Evolutionary conservation across 306 rosid genomes (phyloP), one percentile per base, ranked within the genome.

Genomic region (Bauhinia variegata): DNA sequence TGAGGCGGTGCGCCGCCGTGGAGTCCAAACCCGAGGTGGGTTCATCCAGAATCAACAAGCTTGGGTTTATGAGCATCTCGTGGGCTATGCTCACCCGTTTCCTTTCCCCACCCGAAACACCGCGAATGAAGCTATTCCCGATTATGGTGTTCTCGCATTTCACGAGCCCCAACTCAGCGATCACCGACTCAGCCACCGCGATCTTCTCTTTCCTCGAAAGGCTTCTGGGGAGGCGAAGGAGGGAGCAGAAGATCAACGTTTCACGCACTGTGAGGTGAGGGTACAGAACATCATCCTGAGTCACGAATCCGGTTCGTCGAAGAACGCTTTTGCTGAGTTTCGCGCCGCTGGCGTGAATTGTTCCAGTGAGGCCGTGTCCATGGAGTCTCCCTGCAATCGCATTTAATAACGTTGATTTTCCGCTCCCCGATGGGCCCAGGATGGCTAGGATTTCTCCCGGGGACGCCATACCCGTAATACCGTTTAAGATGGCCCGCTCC

Each of bases 1-100:
- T 48, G 10, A 92, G 67, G 44, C 97, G 79, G 36, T 92, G 81
- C 14, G 97, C 96, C 39, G 87, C 87, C 37, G 97, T 92, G 3
- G 97, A 89, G 79, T 92, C 97, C 36, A 92, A 18, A 0, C 97
- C 97, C 6, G 97, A 92, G 2, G 97, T 92, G 2, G 97, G 97
- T 42, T 92, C 97, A 58, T 92, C 97, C 23, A 92, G 70, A 0
- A 92, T 67, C 70, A 92, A 59, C 46, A 89, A 46, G 23, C 87
- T 85, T 0, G 97, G 97, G 17, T 87, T 87, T 28, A 89, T 65
- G 44, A 92, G 70, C 92, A 92, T 81, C 89, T 92, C 97, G 62
- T 87, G 95, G 1, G 80, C 97, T 47, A 92, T 87, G 59, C 97
- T 85, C 61, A 92, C 97, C 7, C 97, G 71, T 73, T 92, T 92